phyloP scores from a whole-genome alignment of 2,329 filamentous ascomycete genomes.

The Pseudocercospora vitis region DNA sequence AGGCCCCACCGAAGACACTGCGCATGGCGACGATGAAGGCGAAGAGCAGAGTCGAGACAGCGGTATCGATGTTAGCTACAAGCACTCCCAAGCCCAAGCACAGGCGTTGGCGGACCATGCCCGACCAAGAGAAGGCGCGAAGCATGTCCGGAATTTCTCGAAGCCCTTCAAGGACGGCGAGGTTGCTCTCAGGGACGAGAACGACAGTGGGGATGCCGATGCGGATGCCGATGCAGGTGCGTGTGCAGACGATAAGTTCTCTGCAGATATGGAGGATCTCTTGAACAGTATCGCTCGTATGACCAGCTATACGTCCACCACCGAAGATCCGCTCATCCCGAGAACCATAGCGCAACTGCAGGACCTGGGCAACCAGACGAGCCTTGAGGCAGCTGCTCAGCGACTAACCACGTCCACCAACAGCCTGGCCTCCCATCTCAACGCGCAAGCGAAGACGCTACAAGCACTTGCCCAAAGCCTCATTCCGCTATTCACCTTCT shows the following conservation, averaged over 20 bases:
- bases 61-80: constrained; percentile 44
- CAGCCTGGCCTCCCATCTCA: constrained; percentile 67
- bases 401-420: constrained; percentile 39
- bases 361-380: constrained; percentile 38
- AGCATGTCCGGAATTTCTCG: constrained; percentile 36
- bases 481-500: constrained; percentile 59
- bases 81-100: too few relatives aligned
- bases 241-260: constrained; percentile 50
- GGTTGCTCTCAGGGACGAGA: constrained; percentile 10
- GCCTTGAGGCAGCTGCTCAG: constrained; percentile 37
- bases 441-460: constrained; percentile 72
- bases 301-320: constrained; percentile 32
- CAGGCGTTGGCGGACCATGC: neutral
- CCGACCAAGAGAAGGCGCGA: constrained; percentile 1
- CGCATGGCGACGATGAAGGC: constrained; percentile 22
- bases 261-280: constrained; percentile 38
- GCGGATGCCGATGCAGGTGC: too few relatives aligned
- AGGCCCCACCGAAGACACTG: constrained; percentile 27
- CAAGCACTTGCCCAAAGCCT: constrained; percentile 69
- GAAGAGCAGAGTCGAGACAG: constrained; percentile 42
- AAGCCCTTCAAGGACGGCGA: constrained; percentile 28
- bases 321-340: constrained; percentile 37
- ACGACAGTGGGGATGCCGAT: constrained; percentile 21
- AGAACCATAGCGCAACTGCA: constrained; percentile 36
- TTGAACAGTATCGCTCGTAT: constrained; percentile 38